phyloP scores from a whole-genome alignment of 768 basidiomycete genomes.

The Lenzites betulinus region DNA sequence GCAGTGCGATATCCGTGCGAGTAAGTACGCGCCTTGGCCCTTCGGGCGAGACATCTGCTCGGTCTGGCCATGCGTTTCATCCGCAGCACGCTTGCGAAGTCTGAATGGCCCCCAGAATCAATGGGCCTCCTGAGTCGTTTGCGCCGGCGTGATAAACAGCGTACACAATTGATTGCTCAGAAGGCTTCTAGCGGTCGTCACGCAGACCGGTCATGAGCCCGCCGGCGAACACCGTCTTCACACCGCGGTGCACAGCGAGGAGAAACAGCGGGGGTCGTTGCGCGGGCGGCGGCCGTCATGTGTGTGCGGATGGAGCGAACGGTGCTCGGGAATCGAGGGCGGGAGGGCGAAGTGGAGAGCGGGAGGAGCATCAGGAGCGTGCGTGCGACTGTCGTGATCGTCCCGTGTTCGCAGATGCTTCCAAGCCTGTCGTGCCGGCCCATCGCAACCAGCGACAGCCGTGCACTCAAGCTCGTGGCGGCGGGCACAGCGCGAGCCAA shows the following conservation, averaged over 20 bases:
- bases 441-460: not conserved
- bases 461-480: not conserved
- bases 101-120: not conserved
- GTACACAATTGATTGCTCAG: not conserved
- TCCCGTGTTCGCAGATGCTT: conserved; percentile 4
- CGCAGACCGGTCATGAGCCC: not conserved
- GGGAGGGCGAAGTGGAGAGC: conserved; percentile 12
- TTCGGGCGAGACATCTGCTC: too few species aligned
- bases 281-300: not conserved
- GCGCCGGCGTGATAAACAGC: not conserved
- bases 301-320: conserved; percentile 10
- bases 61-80: not conserved
- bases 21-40: too few species aligned
- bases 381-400: conserved; percentile 12
- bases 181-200: conserved; percentile 7
- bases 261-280: not conserved
- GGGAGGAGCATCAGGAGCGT: conserved; percentile 14
- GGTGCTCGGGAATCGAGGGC: conserved; percentile 1
- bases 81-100: conserved; percentile 4
- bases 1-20: too few species aligned
- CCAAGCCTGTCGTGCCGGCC: not conserved
- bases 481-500: not conserved
- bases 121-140: not conserved
- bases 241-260: not conserved
- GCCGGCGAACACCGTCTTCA: not conserved